These are phyloP conservation scores for Teunomyces funiuensis DNA, from an alignment of 805 yeast genomes.

Conservation along the genomic window DNA sequence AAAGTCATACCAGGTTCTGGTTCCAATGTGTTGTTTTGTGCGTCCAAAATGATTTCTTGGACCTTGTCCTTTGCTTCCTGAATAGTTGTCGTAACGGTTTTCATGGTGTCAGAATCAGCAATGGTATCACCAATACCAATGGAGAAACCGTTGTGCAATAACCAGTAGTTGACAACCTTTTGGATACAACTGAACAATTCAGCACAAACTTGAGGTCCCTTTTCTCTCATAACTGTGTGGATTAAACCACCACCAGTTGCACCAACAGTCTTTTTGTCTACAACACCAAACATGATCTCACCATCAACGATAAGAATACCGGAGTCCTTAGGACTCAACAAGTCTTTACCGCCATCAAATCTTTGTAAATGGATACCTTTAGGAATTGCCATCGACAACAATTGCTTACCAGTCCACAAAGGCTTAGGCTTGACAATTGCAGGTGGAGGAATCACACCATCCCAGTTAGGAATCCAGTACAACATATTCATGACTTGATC, in stretches of 20 bases:
- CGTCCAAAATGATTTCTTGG: constrained; percentile 88
- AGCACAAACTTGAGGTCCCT: constrained; percentile 90
- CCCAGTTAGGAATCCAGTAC: constrained; percentile 99
- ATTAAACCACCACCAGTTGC: constrained; percentile 97
- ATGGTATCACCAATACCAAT: constrained; percentile 99
- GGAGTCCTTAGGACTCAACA: constrained; percentile 82
- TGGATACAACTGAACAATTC: constrained; percentile 88
- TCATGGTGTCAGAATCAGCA: constrained; percentile 97
- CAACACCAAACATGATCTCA: constrained; percentile 96
- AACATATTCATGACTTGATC: constrained; percentile 95
- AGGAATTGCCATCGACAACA: constrained; percentile 90
- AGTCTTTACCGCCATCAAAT: constrained; percentile 84
- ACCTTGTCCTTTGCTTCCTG: constrained; percentile 92
- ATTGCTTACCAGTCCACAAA: constrained; percentile 96
- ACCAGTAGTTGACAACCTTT: constrained; percentile 95
- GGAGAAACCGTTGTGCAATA: constrained; percentile 93
- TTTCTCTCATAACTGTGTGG: constrained; percentile 96
- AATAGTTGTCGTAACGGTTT: constrained; percentile 87
- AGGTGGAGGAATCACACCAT: constrained; percentile 95
- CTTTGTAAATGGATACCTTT: constrained; percentile 93
- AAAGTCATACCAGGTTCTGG: constrained; percentile 99
- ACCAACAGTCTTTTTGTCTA: constrained; percentile 97
- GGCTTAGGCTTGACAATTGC: constrained; percentile 94
- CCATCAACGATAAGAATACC: constrained; percentile 97
- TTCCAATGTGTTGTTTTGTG: constrained; percentile 81